Base-by-base conservation (phyloP, 1,284 basidiomycete genomes). In the Irpex sp. region DNA sequence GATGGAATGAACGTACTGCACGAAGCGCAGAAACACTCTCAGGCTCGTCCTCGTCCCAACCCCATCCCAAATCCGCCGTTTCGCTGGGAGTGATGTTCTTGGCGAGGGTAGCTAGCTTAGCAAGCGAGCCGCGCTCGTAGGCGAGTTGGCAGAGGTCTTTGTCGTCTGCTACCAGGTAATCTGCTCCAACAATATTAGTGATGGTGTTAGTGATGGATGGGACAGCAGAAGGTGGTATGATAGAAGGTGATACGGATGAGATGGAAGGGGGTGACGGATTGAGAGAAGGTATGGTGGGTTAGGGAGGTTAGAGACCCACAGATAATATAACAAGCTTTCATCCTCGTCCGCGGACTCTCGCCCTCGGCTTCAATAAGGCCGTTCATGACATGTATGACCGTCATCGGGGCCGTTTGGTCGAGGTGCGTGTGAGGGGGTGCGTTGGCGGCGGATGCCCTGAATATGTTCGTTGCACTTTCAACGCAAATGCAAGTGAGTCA, bases 81-180 rank as follows among this genome's bases (percentile, higher is more conserved):
- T 79, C 78, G 3, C 72, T 66, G 0, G 85, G 84, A 0, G 85
- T 87, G 56, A 88, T 82, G 5, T 76, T 73, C 31, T 78, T 81
- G 19, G 87, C 77, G 3, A 89, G 72, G 0, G 72, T 61, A 0
- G 79, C 80, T 2, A 90, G 72, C 51, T 79, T 81, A 4, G 76
- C 72, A 0, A 89, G 71, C 8, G 82, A 83, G 0, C 87, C 86
- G n/a, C 84, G 83, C 39, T 90, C 85, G 58, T 79, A 84, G 0
- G 89, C 89, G 1, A 82, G 77, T 58, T 84, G 78, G 67, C 90
- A 90, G 0, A 94, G 78, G 0, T 81, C 77, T 1, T 81, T 78
- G 68, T 94, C 84, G 68, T 95, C 93, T 5, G 81, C 79, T 0
- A 93, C 85, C 0, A 95, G 80, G 59, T 87, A 78, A 58, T 87